Evolutionary conservation across 2,329 filamentous ascomycete species (phyloP).

Genomic region (Sclerotiophoma versabilis): DNA sequence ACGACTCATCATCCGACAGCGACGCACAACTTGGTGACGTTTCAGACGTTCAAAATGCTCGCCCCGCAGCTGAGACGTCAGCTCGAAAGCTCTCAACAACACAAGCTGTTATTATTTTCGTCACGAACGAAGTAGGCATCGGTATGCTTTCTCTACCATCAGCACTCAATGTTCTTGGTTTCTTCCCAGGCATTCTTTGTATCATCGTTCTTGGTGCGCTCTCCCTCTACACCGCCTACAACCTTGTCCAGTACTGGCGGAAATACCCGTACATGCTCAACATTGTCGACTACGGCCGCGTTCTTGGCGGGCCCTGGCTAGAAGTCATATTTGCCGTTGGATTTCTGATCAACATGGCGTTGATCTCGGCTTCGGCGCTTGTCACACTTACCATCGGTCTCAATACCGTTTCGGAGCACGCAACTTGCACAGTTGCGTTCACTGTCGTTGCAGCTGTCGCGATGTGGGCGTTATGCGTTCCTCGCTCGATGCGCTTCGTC

Average conservation of each 20-base stretch:
- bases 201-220: conserved; percentile 36
- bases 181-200: conserved; percentile 36
- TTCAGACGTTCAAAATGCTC: conserved; percentile 34
- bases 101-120: conserved; percentile 40
- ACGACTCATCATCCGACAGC: conserved; percentile 27
- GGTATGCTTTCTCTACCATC: conserved; percentile 37
- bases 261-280: conserved; percentile 41
- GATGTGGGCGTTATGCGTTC: conserved; percentile 40
- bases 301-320: conserved; percentile 34
- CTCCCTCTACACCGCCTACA: conserved; percentile 40
- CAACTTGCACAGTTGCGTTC: conserved; percentile 39
- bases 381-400: conserved; percentile 39
- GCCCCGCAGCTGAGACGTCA: conserved; percentile 19
- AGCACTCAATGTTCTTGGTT: conserved; percentile 34
- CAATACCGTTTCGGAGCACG: conserved; percentile 38
- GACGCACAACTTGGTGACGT: conserved; percentile 32
- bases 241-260: conserved; percentile 41
- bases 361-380: conserved; percentile 37
- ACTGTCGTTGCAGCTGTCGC: conserved; percentile 31
- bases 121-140: conserved; percentile 43
- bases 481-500: conserved; percentile 39
- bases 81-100: conserved; percentile 33
- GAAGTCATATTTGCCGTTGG: conserved; percentile 36
- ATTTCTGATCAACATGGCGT: conserved; percentile 40
- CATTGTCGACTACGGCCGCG: conserved; percentile 40